Conservation (phyloP, 78 protist genomes). For the Guillardia theta region DNA sequence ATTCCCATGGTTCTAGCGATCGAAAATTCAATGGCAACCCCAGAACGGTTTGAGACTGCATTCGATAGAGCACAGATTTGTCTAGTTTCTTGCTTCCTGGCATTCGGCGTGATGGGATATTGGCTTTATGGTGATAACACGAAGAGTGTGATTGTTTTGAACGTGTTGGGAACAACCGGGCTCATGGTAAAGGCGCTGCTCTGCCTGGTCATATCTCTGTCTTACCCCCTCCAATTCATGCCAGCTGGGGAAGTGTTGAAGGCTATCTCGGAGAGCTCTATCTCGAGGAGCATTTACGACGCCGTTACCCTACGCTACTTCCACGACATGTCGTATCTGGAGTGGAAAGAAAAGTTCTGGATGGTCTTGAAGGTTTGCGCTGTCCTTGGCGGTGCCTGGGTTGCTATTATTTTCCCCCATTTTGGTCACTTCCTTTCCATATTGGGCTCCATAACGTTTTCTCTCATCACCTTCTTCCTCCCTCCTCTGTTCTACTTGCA, state of each 20-base stretch:
- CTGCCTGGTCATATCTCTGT: neutral
- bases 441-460: constrained; percentile 2
- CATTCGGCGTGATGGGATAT: neutral
- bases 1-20: constrained; percentile 16
- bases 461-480: neutral
- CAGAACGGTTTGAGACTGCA: neutral
- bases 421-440: constrained; percentile 8
- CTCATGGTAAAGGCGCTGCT: neutral
- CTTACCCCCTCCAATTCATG: neutral
- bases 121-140: neutral
- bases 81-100: neutral
- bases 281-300: no score
- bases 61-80: neutral
- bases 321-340: no score
- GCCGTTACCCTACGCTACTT: no score
- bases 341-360: no score
- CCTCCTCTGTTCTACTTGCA: neutral
- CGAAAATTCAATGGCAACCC: constrained; percentile 1
- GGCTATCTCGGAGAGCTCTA: no score
- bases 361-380: no score
- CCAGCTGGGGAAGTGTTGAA: no score
- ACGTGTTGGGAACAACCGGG: neutral
- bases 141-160: neutral
- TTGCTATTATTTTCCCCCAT: neutral
- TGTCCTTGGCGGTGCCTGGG: no score